Evolutionary conservation across 208 protist genomes (phyloP), one percentile per base, ranked within the genome.

Genomic region (Crithidia thermophila): DNA sequence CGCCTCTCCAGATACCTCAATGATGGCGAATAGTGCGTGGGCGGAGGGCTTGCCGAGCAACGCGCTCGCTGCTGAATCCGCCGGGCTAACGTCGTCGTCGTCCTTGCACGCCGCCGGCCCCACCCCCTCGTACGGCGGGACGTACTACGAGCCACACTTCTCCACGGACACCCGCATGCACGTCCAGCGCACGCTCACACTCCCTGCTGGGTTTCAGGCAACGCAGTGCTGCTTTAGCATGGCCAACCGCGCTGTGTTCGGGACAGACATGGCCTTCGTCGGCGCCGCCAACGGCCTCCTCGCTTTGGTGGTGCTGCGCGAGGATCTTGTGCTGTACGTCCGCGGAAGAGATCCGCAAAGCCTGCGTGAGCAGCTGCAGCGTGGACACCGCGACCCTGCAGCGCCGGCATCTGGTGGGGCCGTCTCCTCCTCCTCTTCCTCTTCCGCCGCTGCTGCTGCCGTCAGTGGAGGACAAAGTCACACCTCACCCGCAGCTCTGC

Each of bases 171-270:
- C 63, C 7, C 61, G 64, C 20, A 57, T 90, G 36, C 68, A 75
- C 47, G 64, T 90, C 5, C 77, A 91, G 45, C 55, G 50, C 71
- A 66, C 72, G 2, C 68, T 91, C 16, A 81, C 62, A 3, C 71
- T 94, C 18, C 85, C 88, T 3, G 68, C 74, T 28, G 62, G 72
- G 30, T 91, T 90, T 61, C 83, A 87, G 45, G 39, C 61, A 25
- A 77, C 68, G 0, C 75, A 80, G 23, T 67, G 70, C 23, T 91
- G 77, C 58, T 94, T 94, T 43, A 77, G 83, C 65, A 84, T 94
- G 70, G 85, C 85, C 4, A 94, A 91, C 64, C 63, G 71, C 18
- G 87, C 85, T 0, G 59, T 91, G 28, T 90, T 85, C 63, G 84
- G 81, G 45, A 66, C 76, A 6, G 81, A 94, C 46, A 80, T 91